A percentile compares a stretch with the other conserved stretches of the same genome.
Conservation (phyloP, 768 basidiomycete genomes). For the Tephrocybe rancida region DNA sequence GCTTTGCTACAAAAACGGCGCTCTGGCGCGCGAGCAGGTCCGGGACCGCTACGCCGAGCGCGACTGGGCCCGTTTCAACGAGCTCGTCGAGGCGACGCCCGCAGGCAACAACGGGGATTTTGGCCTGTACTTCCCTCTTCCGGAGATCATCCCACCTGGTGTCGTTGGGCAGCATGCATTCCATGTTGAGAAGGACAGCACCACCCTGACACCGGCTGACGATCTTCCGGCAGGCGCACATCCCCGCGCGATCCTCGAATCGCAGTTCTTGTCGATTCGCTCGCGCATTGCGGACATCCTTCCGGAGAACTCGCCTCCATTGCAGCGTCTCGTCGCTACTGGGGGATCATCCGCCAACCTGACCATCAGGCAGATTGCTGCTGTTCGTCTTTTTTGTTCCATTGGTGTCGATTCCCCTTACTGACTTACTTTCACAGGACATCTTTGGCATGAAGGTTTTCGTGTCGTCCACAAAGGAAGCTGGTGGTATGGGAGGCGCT, state of each 20-base stretch:
- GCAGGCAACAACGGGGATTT: constrained; percentile 61
- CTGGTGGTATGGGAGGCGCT: constrained; percentile 73
- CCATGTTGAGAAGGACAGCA: constrained; percentile 26
- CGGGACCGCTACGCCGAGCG: constrained; percentile 62
- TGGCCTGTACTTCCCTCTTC: constrained; percentile 82
- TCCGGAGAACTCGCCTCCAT: constrained; percentile 51
- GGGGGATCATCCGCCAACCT: constrained; percentile 80
- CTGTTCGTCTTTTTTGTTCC: constrained; percentile 36
- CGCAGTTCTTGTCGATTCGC: constrained; percentile 82
- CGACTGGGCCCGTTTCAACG: constrained; percentile 73
- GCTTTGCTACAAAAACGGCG: constrained; percentile 92
- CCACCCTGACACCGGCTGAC: constrained; percentile 30
- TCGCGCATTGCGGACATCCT: constrained; percentile 72
- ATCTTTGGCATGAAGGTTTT: constrained; percentile 79
- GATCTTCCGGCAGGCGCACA: constrained; percentile 50
- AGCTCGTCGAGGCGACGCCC: constrained; percentile 54
- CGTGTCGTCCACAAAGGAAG: constrained; percentile 67
- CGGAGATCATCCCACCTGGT: constrained; percentile 85
- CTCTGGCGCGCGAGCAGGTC: constrained; percentile 77
- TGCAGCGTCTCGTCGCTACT: constrained; percentile 72
- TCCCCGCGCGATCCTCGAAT: constrained; percentile 80
- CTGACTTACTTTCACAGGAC: constrained; percentile 39
- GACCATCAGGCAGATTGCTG: constrained; percentile 72
- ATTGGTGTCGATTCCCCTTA: neutral
- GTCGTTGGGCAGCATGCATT: constrained; percentile 76